These are phyloP conservation scores for Hyaloperonospora arabidopsidis DNA, from an alignment of 352 stramenopile species.

Conservation along the genomic window DNA sequence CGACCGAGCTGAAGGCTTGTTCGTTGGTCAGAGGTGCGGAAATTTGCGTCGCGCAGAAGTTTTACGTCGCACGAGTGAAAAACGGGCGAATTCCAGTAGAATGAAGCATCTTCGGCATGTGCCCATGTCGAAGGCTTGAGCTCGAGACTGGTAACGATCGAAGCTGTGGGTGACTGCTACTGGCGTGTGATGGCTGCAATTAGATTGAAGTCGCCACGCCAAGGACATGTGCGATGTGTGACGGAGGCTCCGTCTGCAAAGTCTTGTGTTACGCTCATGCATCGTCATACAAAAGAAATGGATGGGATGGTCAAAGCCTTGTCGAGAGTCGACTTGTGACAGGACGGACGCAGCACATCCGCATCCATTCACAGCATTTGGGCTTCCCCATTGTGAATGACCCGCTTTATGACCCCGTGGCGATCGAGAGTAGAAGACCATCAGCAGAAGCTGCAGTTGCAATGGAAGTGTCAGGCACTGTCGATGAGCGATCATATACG, in stretches of 20 bases:
- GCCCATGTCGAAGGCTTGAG: constrained; percentile 9
- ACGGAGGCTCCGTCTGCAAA: constrained; percentile 22
- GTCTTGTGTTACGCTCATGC: constrained; percentile 35
- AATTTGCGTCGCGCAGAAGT: no score
- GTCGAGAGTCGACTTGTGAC: constrained; percentile 87
- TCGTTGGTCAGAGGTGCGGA: constrained; percentile 10
- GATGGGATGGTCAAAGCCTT: constrained; percentile 49
- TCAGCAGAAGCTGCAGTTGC: no score
- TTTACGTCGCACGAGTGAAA: constrained; percentile 27
- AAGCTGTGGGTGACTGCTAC: constrained; percentile 12
- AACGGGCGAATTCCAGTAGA: constrained; percentile 38
- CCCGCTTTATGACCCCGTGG: no score
- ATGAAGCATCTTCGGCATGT: constrained; percentile 12
- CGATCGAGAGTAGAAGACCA: no score
- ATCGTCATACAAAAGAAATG: constrained; percentile 16
- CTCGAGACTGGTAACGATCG: constrained; percentile 15
- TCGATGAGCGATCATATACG: no score
- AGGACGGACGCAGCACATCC: constrained; percentile 93
- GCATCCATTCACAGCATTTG: constrained; percentile 87
- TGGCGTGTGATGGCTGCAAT: constrained; percentile 41
- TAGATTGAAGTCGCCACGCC: constrained; percentile 18
- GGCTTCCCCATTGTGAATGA: constrained; percentile 92
- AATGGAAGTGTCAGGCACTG: no score
- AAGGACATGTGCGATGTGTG: constrained; percentile 23
- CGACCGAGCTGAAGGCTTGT: constrained; percentile 29